Base-by-base conservation (phyloP, 2,329 filamentous ascomycete genomes). In the Fusarium incarnatum region DNA sequence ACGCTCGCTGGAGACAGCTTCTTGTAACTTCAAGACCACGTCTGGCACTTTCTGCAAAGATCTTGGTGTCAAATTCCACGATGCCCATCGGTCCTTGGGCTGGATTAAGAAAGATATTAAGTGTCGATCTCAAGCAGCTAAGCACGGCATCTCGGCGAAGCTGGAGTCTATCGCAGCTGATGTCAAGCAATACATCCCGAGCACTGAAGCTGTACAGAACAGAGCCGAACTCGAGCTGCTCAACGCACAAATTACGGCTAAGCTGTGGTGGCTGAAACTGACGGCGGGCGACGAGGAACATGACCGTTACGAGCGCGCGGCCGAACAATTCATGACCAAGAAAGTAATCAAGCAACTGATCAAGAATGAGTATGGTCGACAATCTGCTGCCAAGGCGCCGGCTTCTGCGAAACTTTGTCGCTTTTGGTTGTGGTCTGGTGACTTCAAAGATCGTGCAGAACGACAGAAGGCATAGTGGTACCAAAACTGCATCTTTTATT, bases 241-340 rank as follows among this genome's bases (percentile, higher is more conserved):
- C 28, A 82, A 82, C 41, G 85, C 87, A 16, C 88, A 88, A 73
- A 80, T 90, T 27, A 80, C 80, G 45, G 87, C 88, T 16, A 87
- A 84, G 75, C 80, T 89, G 32, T 82, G 84, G 79, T 89, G 87
- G 86, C 78, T 90, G 52, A 85, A 83, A 75, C 52, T 87, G 32
- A 85, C 83, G 53, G 85, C 86, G 22, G 85, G 83, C 70, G 76
- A 73, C 5, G 80, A 83, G 18, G 84, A 87, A 70, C 79, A 83
- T 54, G 75, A 79, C 5, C 79, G 78, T 4, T 88, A 88, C 65
- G 71, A 81, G 58, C 77, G 75, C 54, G 86, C 86, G 67, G 87
- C 87, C 12, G 80, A 80, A 52, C 66, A 70, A 2, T 83, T 82
- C 62, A 68, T 85, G 54, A 77, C 79, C 22, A 76, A 79, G 59